phyloP scores from a whole-genome alignment of 106 monocot species.

The Apostasia shenzhenica region DNA sequence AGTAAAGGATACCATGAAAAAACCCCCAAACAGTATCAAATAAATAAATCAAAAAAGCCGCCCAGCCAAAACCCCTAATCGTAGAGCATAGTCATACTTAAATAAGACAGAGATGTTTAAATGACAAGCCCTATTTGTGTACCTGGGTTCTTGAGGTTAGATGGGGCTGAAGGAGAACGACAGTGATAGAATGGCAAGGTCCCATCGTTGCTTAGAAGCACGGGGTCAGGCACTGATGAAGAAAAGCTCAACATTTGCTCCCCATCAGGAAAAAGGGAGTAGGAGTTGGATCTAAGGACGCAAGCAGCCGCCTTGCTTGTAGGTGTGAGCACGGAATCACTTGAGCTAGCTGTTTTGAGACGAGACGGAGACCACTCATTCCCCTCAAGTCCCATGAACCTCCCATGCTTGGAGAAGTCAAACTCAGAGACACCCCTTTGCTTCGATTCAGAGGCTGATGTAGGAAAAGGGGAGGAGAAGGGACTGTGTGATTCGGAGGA shows the following conservation, averaged over 20 bases:
- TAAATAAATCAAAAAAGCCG: constrained; percentile 3
- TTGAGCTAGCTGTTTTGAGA: constrained; percentile 23
- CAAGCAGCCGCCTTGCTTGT: constrained; percentile 8
- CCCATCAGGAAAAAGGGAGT: constrained; percentile 25
- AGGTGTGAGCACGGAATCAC: constrained; percentile 14
- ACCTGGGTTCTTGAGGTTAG: constrained; percentile 25
- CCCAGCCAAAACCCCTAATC: constrained; percentile 9
- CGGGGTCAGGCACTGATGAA: background rate
- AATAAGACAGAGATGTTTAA: background rate
- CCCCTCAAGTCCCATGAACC: constrained; percentile 18
- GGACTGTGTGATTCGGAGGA: constrained; percentile 5
- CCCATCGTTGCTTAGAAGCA: constrained; percentile 3
- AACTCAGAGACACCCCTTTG: constrained; percentile 27
- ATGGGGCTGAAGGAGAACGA: constrained; percentile 5
- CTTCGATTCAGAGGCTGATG: background rate
- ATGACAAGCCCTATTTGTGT: background rate
- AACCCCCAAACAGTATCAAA: background rate
- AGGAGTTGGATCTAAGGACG: constrained; percentile 18
- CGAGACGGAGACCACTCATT: constrained; percentile 20
- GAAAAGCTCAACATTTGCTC: constrained; percentile 79
- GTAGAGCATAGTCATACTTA: background rate
- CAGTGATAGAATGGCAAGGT: constrained; percentile 3
- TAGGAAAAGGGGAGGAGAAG: constrained; percentile 12
- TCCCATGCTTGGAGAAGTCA: constrained; percentile 22
- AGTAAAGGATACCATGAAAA: background rate